Evolutionary conservation across 2,329 filamentous ascomycete species (phyloP), one percentile per base, ranked within the genome.

Genomic region (Chrysoporthe cubensis): DNA sequence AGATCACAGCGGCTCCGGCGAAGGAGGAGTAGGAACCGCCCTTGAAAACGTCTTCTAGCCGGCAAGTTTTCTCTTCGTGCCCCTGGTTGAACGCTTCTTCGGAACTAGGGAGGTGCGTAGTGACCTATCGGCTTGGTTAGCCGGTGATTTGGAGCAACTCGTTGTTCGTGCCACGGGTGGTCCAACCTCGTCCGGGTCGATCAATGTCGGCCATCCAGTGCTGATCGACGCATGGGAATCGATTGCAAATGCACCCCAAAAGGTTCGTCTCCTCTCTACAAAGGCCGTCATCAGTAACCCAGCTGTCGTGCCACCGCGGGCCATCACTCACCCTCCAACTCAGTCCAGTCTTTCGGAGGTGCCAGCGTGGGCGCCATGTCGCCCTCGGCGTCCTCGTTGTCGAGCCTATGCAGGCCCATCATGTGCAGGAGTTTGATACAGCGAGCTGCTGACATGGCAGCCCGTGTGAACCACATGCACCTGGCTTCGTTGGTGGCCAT

Each of bases 191-290:
- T 83, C 83, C 67, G 92, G 86, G 71, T 96, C 90, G 54, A 97
- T 89, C 37, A 89, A 81, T 81, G 92, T 90, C 0, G 94, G 93
- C 94, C 94, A 97, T 2, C 94, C 94, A 4, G 94, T 97, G 14
- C 93, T 93, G 63, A 97, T 92, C 73, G 91, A 93, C 2, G 92
- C 90, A 78, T 96, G 96, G 37, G 92, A 87, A 76, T 97, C 94
- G 54, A 92, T 85, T 72, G 90, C 91, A 74, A 95, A 97, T 0
- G 89, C 86, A 71, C 90, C 87, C 95, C 95, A 97, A 73, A 97
- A 97, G 0, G 91, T 90, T 71, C 95, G 85, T 67, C 95, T 86
- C 63, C 94, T 85, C 78, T 98, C 94, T 66, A 34, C 26, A 34
- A 40, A 13, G 16, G n/a, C 13, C 14, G 6, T 6, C 18, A 34